phyloP scores from a whole-genome alignment of 1,284 basidiomycete genomes.

The Phellopilus nigrolimitatus region DNA sequence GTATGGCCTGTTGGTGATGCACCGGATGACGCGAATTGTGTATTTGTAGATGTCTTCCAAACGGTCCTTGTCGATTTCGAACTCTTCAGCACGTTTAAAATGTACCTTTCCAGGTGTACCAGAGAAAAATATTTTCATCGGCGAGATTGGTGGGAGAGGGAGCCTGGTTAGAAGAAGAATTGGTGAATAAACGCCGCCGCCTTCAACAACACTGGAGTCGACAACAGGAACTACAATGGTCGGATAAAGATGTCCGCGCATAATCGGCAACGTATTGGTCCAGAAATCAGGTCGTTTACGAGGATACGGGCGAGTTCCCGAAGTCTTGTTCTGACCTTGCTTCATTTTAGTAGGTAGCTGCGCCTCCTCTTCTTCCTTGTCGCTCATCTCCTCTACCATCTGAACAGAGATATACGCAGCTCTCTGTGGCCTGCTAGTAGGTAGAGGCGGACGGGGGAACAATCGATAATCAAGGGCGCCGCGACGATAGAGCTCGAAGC shows the following conservation, averaged over 20 bases:
- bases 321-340: constrained; percentile 27
- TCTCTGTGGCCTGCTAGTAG: constrained; percentile 19
- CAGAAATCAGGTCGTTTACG: constrained; percentile 61
- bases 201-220: constrained; percentile 33
- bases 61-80: constrained; percentile 43
- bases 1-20: constrained; percentile 63
- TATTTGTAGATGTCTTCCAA: constrained; percentile 51
- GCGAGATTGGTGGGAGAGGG: constrained; percentile 52
- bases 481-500: constrained; percentile 42
- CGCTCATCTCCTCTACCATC: constrained; percentile 20
- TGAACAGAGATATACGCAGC: constrained; percentile 20
- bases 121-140: constrained; percentile 55
- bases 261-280: constrained; percentile 36
- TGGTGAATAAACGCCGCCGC: constrained; percentile 43
- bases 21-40: constrained; percentile 57
- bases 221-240: constrained; percentile 32
- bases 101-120: constrained; percentile 40
- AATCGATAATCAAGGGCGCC: constrained; percentile 49
- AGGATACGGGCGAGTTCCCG: constrained; percentile 49
- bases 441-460: constrained; percentile 38
- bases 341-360: constrained; percentile 21
- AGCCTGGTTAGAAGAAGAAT: constrained; percentile 60
- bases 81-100: constrained; percentile 42
- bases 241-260: constrained; percentile 44
- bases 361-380: constrained; percentile 18